Evolutionary conservation across 805 yeast species (phyloP), one percentile per base, ranked within the genome.

Genomic region (Alloascoidea africana): DNA sequence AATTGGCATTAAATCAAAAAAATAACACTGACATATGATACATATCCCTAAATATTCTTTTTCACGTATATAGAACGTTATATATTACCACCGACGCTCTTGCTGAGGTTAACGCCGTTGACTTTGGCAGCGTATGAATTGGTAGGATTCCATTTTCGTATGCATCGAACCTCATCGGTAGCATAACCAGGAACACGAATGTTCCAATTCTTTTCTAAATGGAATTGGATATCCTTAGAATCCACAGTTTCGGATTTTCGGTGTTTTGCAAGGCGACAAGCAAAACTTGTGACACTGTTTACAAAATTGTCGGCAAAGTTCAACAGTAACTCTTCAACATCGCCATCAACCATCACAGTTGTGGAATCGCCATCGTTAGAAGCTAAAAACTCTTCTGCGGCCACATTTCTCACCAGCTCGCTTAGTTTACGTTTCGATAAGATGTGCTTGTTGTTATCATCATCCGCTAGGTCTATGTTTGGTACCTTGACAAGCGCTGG

Each of bases 291-390:
- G 2, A 93, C 95, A 36, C 83, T 77, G 4, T 81, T 71, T 13
- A 91, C 91, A 52, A 91, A 91, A 52, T 93, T 97, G 57, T 91
- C 99, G 0, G 98, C 97, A 35, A 91, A 61, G 55, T 91, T 98
- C 34, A 91, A 63, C 27, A 91, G 60, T 32, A 91, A 60, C 47
- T 86, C 94, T 14, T 89, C 81, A 52, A 89, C 96, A 33, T 94
- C 96, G 16, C 65, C 65, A 14, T 54, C 49, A 1, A 60, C 14
- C 4, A 39, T 35, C 4, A 34, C 41, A 23, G 8, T 23, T 8
- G 30, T 23, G 8, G 30, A 23, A 23, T 8, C 30, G n/a, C 13
- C 30, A 23, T 23, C 30, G n/a, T n/a, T n/a, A n/a, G n/a, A n/a
- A n/a, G 14, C 41, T 41, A 15, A 27, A 33, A 17, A 35, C 32